Evolutionary conservation across 2,329 filamentous ascomycete genomes (phyloP), one percentile per base, ranked within the genome.

Genomic region (Berkeleyomyces basicola): DNA sequence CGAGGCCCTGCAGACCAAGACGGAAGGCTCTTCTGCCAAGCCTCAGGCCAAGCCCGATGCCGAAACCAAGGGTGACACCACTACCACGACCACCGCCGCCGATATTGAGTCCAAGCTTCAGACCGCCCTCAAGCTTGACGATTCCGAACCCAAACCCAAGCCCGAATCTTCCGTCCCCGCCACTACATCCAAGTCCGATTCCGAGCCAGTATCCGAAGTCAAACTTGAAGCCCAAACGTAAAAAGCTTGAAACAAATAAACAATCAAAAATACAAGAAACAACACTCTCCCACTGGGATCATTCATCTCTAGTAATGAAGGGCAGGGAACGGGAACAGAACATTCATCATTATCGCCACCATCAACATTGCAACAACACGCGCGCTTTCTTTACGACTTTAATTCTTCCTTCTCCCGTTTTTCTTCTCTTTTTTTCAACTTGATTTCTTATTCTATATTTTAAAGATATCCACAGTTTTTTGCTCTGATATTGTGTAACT

Each of bases 1-100:
- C 69, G 83, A 87, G 68, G 89, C 90, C 76, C 78, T 95, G 63
- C 16, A 67, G n/a, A 37, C 49, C 31, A 55, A 61, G 36, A 4
- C 31, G 37, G 16, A 47, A 31, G 23, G 36, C 9, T 0, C 5
- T 7, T 7, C 11, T 10, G 14, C 47, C 11, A 23, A 51, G 47
- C 11, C 40, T 9, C 36, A 43, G 7, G 47, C 9, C 51, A 55
- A 55, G 31, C 5, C 31, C 51, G 23, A 42, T 23, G 9, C 7
- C 47, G 47, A 51, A 1, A 10, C 31, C 47, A 11, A 33, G 7
- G 11, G 2, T 11, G 40, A 42, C 40, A 42, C 40, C 40, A 11
- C 40, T 42, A 11, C 40, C 11, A 11, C 40, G 23, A 23, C 23
- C 11, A 11, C 40, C 40, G 40, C 40, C 16, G 47, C 47, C 31